Base-by-base conservation (phyloP, 2,329 filamentous ascomycete genomes). In the Talaromyces sp. region DNA sequence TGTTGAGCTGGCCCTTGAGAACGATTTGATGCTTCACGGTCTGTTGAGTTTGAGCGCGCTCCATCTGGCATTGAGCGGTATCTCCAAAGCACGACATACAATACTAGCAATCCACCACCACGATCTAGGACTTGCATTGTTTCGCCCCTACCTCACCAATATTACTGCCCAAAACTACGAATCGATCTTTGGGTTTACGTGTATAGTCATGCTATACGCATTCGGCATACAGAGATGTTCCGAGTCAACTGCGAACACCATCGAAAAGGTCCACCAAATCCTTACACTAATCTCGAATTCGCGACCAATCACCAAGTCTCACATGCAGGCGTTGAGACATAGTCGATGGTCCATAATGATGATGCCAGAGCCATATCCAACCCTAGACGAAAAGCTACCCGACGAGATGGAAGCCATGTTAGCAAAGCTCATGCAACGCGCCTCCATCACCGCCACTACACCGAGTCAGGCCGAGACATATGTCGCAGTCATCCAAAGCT, bases 201-300 rank as follows among this genome's bases (percentile, higher is more conserved):
- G 41, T 41, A 58, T 66, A 27, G 52, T 62, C 33, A 62, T 57
- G 43, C 24, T 59, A 9, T 62, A 66, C 35, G 52, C 59, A 9
- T 66, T 62, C 54, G 64, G 64, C 6, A 66, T 62, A 37, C 60
- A 66, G 50, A 47, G 60, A 27, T 59, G 52, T n/a, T 64, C 62
- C 14, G 62, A 58, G 49, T 57, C 61, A 1, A 63, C 50, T 3
- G 52, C 50, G n/a, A 62, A 56, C 11, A 37, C 39, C 22, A 65
- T 65, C 7, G 58, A 59, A 35, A 65, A 49, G 16, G 47, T 52
- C 10, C 63, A 65, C 33, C 63, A 65, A 39, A 56, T 60, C 6
- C 58, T 65, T 10, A 65, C 47, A 7, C 31, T 65, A 10, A 41
- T 65, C n/a, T 37, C 33, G n/a, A 43, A 60, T n/a, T 60, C 49